Base-by-base conservation (phyloP, 257 asterid species). In the Gynochthodes officinalis region DNA sequence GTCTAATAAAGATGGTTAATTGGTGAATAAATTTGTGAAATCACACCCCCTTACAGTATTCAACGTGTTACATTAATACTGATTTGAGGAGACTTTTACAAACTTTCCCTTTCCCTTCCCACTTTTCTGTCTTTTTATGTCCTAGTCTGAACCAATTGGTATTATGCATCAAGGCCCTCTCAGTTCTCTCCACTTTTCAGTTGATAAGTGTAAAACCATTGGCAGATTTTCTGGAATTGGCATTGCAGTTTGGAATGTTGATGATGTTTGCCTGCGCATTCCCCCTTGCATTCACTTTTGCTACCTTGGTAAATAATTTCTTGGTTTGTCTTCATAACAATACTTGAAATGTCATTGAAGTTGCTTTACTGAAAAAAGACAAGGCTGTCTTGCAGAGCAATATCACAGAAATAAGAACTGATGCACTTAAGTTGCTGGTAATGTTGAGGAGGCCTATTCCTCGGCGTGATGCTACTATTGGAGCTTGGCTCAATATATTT, bases 231-330 rank as follows among this genome's bases (percentile, higher is more conserved):
- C 86, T 91, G 77, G 99, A 94, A 90, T 64, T 94, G 80, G 96
- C 91, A 25, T 74, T 94, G 95, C 99, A 94, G 82, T 94, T 91
- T 40, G 99, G 99, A 66, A 86, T 88, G 96, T 83, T 87, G 83
- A 94, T 90, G 97, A 94, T 94, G 99, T 91, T 94, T 86, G 97
- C 99, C 77, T 94, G 99, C 80, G 99, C 97, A 73, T 91, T 91
- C 76, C 99, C 99, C 33, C 97, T 88, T 1, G 96, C 95, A 48
- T 94, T 94, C 57, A 87, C 95, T 83, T 91, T 94, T 67, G 97
- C 97, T 28, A 83, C 89, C 43, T 82, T 91, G 97, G 99, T 94
- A 91, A 40, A 16, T 58, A 25, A 30, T 33, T 62, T 60, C 64
- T 25, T 18, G 14, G 12, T 14, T 48, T 11, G 48, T 57, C 23